A percentile compares a stretch with the other conserved stretches of the same genome.
phyloP scores from a whole-genome alignment of 768 basidiomycete genomes.

The Crepidotus variabilis region DNA sequence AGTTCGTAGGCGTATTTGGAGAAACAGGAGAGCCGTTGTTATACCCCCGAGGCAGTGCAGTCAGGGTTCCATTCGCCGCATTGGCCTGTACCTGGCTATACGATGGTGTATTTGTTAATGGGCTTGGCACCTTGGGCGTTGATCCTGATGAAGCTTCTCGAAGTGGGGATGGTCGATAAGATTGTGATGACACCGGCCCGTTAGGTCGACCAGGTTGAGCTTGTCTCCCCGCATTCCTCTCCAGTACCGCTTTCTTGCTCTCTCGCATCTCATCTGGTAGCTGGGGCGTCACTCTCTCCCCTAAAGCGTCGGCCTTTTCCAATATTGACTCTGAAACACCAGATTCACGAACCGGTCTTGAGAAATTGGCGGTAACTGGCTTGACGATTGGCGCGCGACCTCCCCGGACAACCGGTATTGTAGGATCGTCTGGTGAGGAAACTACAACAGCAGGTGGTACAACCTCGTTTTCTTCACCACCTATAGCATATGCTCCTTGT shows the following conservation, averaged over 20 bases:
- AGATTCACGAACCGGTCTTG: conserved; percentile 52
- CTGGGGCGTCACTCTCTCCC: conserved; percentile 43
- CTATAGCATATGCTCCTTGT: background rate
- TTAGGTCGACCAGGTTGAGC: background rate
- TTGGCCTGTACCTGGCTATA: background rate
- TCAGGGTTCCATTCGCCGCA: background rate
- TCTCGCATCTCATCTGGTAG: conserved; percentile 34
- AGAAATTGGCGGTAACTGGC: conserved; percentile 56
- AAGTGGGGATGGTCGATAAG: conserved; percentile 4
- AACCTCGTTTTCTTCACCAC: background rate
- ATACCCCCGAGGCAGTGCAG: background rate
- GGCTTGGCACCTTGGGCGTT: too few relatives aligned
- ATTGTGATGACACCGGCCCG: background rate
- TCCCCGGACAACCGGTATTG: conserved; percentile 10
- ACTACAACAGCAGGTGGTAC: conserved; percentile 51
- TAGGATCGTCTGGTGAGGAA: conserved; percentile 34
- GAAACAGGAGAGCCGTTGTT: background rate
- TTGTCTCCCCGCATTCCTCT: conserved; percentile 50
- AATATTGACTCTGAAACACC: conserved; percentile 14
- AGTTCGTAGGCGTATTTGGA: background rate
- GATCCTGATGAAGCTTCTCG: too few relatives aligned
- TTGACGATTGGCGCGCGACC: conserved; percentile 41
- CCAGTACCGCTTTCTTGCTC: conserved; percentile 47
- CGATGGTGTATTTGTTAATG: too few relatives aligned
- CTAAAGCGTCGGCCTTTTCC: conserved; percentile 38